Conservation (phyloP, 169 alveolate genomes). For the Cytauxzoon felis region DNA sequence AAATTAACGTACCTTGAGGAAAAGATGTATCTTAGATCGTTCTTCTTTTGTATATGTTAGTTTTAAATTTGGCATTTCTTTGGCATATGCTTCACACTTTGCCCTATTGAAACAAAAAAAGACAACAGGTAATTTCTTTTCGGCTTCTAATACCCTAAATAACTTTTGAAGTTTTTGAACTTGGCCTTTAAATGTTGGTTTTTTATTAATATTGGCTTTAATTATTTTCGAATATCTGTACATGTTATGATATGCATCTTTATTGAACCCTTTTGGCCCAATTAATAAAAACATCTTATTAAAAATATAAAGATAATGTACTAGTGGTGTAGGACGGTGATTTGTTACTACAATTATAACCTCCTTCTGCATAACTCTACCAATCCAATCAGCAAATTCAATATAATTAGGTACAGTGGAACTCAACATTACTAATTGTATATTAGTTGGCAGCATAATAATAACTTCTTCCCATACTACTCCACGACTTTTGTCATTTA, state of each 20-base stretch:
- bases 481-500: conserved; percentile 94
- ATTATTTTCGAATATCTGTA: conserved; percentile 35
- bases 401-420: conserved; percentile 98
- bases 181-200: conserved; percentile 71
- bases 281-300: conserved; percentile 48
- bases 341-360: conserved; percentile 90
- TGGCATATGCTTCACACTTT: conserved; percentile 86
- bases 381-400: conserved; percentile 99
- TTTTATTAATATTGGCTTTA: conserved; percentile 25
- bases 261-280: conserved; percentile 55
- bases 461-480: conserved; percentile 99
- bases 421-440: conserved; percentile 91
- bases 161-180: conserved; percentile 78
- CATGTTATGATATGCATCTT: conserved; percentile 66
- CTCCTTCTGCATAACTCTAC: conserved; percentile 85
- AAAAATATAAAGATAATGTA: conserved; percentile 84
- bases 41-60: conserved; percentile 75
- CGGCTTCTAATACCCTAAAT: conserved; percentile 68
- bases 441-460: conserved; percentile 88
- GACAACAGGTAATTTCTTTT: conserved; percentile 90
- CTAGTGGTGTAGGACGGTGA: conserved; percentile 94
- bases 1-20: conserved; percentile 59
- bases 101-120: conserved; percentile 91
- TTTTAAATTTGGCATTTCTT: conserved; percentile 77
- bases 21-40: conserved; percentile 79